Conservation (phyloP, 768 basidiomycete species). For the Suillus decipiens region DNA sequence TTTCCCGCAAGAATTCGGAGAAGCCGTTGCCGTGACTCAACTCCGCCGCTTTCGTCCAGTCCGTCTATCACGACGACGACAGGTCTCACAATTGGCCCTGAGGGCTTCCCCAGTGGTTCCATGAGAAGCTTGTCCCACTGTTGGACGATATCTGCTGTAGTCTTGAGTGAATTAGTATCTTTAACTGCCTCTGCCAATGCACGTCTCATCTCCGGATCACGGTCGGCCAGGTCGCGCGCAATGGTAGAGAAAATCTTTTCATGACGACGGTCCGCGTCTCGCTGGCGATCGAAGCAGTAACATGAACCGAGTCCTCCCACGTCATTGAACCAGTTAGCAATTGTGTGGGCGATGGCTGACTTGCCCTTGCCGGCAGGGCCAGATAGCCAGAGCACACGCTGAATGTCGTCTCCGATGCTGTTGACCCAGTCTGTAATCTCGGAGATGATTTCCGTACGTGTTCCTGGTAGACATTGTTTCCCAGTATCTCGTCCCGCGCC, state of each 20-base stretch:
- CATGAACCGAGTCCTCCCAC: conserved; percentile 2
- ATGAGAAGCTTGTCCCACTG: conserved; percentile 23
- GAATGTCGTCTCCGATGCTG: too few relatives aligned
- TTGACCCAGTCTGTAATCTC: too few relatives aligned
- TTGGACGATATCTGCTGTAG: background rate
- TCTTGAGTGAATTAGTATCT: background rate
- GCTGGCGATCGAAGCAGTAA: conserved; percentile 9
- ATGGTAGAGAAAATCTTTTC: conserved; percentile 17
- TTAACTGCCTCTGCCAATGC: background rate
- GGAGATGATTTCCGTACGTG: too few relatives aligned
- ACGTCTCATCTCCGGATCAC: background rate
- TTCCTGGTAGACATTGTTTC: too few relatives aligned
- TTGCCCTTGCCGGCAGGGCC: too few relatives aligned
- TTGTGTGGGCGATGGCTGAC: conserved; percentile 13
- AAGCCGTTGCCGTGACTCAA: conserved; percentile 11
- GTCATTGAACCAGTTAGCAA: conserved; percentile 14
- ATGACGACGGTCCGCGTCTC: conserved; percentile 10
- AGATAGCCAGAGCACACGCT: too few relatives aligned
- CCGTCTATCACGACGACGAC: conserved; percentile 29
- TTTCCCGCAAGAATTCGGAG: conserved; percentile 12
- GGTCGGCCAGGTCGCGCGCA: conserved; percentile 9
- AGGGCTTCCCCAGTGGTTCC: conserved; percentile 10
- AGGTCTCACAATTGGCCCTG: conserved; percentile 17
- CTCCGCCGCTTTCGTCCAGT: conserved; percentile 19
- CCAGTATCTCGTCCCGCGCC: too few relatives aligned